Evolutionary conservation across 148 eudicot genomes (phyloP), one percentile per base, ranked within the genome.

Genomic region (Chenopodium formosanum): DNA sequence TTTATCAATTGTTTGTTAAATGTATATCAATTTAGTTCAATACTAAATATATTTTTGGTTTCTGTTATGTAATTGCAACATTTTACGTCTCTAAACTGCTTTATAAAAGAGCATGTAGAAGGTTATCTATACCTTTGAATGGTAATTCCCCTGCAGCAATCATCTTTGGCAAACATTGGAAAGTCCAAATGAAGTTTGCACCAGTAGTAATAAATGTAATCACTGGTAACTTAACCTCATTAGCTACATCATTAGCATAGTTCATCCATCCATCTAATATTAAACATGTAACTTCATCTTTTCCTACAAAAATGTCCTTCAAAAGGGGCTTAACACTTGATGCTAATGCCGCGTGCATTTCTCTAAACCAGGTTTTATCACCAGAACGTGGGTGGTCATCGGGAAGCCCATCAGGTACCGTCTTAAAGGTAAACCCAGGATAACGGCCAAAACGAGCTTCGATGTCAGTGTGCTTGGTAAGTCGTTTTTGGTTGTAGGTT

Each of bases 171-270:
- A 75, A 37, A 20, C 87, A 82, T 5, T 69, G 82, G 31, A 40
- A 29, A 69, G 77, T 37, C 87, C 87, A 85, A 44, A 82, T 13
- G 77, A 63, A 82, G 23, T 77, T 66, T 69, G 87, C 82, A 82
- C 83, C 25, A 48, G 79, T 25, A 40, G 72, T 46, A 60, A 77
- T 78, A 53, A 85, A 85, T 22, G 58, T 76, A 60, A 82, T 72
- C 22, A 82, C 87, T 31, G 87, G 82, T 47, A 82, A 46, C 8
- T 60, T 76, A 60, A 73, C 83, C 62, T 82, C 73, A 19, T 82
- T 37, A 6, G 73, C 87, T 2, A 82, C 52, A 1, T 82, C 87
- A 68, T 69, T 75, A 47, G 56, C 85, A 37, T 82, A 82, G 13
- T 83, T 68, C 44, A 85, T 37, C 16, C 80, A 48, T 14, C 65